A percentile compares a stretch with the other conserved stretches of the same genome.
phyloP scores from a whole-genome alignment of 441 rosid genomes.

The Cnidoscolus chayamansa region DNA sequence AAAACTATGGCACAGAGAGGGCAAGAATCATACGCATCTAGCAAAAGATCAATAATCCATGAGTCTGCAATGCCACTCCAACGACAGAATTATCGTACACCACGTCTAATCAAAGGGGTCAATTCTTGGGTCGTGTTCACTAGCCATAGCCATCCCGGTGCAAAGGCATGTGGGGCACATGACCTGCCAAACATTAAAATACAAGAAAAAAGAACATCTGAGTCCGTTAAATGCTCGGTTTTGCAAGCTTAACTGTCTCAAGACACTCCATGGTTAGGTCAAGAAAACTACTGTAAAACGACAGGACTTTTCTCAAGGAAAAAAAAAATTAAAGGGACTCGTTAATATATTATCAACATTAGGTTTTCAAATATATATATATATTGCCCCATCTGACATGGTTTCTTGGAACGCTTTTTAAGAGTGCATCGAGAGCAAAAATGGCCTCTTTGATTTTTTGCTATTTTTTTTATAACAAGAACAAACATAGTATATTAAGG shows the following conservation, averaged over 20 bases:
- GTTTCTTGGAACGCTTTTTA: background rate
- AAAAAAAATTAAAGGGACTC: too few species aligned
- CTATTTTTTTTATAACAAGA: too few species aligned
- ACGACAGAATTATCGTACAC: background rate
- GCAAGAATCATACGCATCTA: background rate
- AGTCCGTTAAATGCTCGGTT: background rate
- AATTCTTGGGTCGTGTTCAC: constrained; percentile 89
- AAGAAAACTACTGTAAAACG: background rate
- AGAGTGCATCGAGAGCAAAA: background rate
- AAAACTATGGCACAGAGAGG: background rate
- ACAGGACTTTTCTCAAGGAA: background rate
- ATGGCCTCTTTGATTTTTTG: background rate
- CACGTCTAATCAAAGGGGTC: constrained; percentile 76
- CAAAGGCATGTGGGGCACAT: constrained; percentile 98
- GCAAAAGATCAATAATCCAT: background rate
- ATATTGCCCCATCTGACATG: background rate
- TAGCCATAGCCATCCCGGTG: constrained; percentile 99
- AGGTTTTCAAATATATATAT: background rate
- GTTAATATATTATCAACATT: background rate
- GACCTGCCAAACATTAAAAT: constrained; percentile 43
- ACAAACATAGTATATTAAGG: background rate
- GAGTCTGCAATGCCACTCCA: background rate
- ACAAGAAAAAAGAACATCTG: background rate
- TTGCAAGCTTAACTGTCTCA: background rate
- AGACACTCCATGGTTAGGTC: background rate